Evolutionary conservation across 2,329 filamentous ascomycete genomes (phyloP).

Genomic region (Annulohypoxylon truncatum): DNA sequence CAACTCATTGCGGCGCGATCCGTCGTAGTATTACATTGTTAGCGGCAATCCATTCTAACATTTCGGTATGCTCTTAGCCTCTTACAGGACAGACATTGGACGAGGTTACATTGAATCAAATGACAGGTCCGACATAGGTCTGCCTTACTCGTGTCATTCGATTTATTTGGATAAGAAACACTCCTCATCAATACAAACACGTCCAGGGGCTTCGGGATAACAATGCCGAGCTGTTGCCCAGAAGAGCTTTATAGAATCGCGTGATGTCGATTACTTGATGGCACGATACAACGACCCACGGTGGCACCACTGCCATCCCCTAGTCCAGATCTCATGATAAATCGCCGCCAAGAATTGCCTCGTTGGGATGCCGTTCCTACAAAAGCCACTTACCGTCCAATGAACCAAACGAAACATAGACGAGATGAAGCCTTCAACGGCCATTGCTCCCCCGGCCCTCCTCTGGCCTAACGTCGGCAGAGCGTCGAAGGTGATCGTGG

Average conservation of each 20-base stretch:
- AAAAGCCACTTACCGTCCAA: conserved; percentile 18
- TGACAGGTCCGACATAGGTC: conserved; percentile 33
- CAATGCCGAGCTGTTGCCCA: conserved; percentile 21
- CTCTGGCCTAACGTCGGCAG: not conserved
- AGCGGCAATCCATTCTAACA: conserved; percentile 1
- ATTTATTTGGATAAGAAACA: conserved; percentile 25
- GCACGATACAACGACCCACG: conserved; percentile 33
- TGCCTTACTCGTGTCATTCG: conserved; percentile 33
- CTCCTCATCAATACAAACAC: conserved; percentile 16
- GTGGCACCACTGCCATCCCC: conserved; percentile 30
- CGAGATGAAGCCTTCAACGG: conserved; percentile 16
- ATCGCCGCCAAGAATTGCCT: conserved; percentile 34
- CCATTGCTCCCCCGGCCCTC: not conserved
- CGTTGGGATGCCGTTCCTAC: conserved; percentile 22
- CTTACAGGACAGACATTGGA: conserved; percentile 26
- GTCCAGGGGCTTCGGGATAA: conserved; percentile 27
- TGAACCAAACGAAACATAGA: conserved; percentile 28
- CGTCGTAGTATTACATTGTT: conserved; percentile 19
- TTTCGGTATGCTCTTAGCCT: conserved; percentile 16
- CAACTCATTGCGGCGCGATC: conserved; percentile 18
- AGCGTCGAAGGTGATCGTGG: conserved; percentile 5
- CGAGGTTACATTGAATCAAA: conserved; percentile 35
- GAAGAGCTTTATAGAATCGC: conserved; percentile 27
- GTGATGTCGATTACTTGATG: conserved; percentile 28
- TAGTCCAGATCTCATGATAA: conserved; percentile 31